Conservation (phyloP, 768 basidiomycete genomes). For the Hydnum rufescens region DNA sequence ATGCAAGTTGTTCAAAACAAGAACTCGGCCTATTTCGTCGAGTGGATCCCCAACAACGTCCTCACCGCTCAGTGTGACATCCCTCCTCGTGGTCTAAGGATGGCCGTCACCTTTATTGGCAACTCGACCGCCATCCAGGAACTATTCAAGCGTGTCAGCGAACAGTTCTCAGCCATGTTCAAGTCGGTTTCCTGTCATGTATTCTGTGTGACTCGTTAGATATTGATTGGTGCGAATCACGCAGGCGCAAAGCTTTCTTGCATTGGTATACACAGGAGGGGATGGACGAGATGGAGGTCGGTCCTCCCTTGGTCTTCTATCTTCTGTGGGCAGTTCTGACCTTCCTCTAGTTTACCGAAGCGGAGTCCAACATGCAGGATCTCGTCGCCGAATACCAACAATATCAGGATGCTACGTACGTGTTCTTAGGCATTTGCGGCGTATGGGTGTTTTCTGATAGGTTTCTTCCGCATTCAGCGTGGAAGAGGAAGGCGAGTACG, state of each 20-base stretch:
- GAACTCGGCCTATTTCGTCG: slow-evolving; percentile 96
- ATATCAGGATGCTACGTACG: slow-evolving; percentile 85
- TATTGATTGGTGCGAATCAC: slow-evolving; percentile 65
- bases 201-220: slow-evolving; percentile 96
- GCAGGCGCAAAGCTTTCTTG: slow-evolving; percentile 79
- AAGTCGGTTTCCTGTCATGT: slow-evolving; percentile 69
- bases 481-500: slow-evolving; percentile 79
- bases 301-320: slow-evolving; percentile 14
- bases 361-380: slow-evolving; percentile 99
- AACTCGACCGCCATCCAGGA: slow-evolving; percentile 97
- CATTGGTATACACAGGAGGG: slow-evolving; percentile 99
- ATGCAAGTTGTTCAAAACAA: slow-evolving; percentile 97
- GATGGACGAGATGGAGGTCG: slow-evolving; percentile 88
- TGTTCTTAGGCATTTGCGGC: slow-evolving; percentile 12
- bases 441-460: neutral
- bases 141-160: slow-evolving; percentile 95
- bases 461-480: slow-evolving; percentile 25
- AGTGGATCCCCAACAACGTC: slow-evolving; percentile 99
- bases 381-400: slow-evolving; percentile 95
- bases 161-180: slow-evolving; percentile 99
- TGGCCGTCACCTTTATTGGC: slow-evolving; percentile 94
- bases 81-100: slow-evolving; percentile 84
- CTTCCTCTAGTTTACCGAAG: slow-evolving; percentile 60
- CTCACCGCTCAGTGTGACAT: slow-evolving; percentile 97
- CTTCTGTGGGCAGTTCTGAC: slow-evolving; percentile 3